Evolutionary conservation across 306 rosid species (phyloP).

Genomic region (Rubus idaeus): DNA sequence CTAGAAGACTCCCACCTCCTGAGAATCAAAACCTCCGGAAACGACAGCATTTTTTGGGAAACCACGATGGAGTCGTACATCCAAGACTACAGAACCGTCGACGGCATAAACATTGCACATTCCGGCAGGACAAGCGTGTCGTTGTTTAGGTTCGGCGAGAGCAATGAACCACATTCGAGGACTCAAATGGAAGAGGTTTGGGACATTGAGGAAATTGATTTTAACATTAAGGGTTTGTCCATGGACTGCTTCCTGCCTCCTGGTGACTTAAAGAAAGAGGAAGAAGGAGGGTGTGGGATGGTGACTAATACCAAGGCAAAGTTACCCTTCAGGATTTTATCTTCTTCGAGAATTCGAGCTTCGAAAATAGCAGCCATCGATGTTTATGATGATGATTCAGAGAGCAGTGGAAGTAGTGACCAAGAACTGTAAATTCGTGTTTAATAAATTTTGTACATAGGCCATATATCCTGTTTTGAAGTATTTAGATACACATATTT

Average conservation of each 20-base stretch:
- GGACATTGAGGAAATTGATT: constrained; percentile 86
- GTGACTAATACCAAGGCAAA: constrained; percentile 19
- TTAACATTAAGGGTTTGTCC: constrained; percentile 74
- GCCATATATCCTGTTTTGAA: neutral
- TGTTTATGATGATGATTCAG: constrained; percentile 46
- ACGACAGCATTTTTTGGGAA: constrained; percentile 69
- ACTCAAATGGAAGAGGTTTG: constrained; percentile 86
- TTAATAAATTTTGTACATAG: constrained; percentile 16
- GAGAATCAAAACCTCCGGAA: constrained; percentile 51
- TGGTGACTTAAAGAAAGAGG: constrained; percentile 67
- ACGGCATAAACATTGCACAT: constrained; percentile 75
- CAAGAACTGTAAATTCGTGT: constrained; percentile 39
- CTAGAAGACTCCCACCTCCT: constrained; percentile 84
- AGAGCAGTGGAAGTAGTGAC: constrained; percentile 27
- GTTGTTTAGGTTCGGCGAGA: constrained; percentile 67
- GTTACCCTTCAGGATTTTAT: constrained; percentile 58
- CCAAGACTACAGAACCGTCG: constrained; percentile 64
- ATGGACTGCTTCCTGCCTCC: constrained; percentile 86
- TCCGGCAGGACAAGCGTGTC: constrained; percentile 65
- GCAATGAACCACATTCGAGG: constrained; percentile 52
- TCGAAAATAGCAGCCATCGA: constrained; percentile 74
- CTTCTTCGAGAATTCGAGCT: constrained; percentile 59
- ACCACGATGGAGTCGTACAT: constrained; percentile 79
- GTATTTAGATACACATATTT: neutral
- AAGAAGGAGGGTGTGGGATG: constrained; percentile 30